phyloP scores from a whole-genome alignment of 768 basidiomycete genomes.

The Tricholomella constricta region DNA sequence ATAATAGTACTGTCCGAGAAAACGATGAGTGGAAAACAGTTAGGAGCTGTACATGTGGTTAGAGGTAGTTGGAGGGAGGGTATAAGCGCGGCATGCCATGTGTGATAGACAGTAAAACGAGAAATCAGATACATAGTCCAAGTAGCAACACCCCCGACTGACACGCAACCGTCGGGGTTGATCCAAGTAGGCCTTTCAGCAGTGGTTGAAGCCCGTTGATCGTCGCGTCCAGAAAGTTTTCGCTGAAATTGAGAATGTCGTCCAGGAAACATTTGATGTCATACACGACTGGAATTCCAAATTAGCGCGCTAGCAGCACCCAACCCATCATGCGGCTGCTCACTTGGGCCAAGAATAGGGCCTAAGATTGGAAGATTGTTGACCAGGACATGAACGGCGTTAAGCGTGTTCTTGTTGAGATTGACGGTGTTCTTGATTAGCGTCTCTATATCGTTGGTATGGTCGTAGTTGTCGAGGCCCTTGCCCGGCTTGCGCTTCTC shows the following conservation, averaged over 20 bases:
- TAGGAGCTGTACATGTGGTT: constrained; percentile 23
- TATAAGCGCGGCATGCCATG: constrained; percentile 29
- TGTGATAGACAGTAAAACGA: constrained; percentile 17
- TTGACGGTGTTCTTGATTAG: constrained; percentile 53
- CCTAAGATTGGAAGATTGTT: constrained; percentile 47
- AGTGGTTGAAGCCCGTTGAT: constrained; percentile 44
- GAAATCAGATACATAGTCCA: constrained; percentile 29
- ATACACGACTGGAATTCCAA: constrained; percentile 47
- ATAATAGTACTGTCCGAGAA: constrained; percentile 21
- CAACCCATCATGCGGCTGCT: constrained; percentile 22
- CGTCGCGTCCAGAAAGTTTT: constrained; percentile 50
- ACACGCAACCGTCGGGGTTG: constrained; percentile 29
- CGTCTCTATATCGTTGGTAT: constrained; percentile 42
- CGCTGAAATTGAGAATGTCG: constrained; percentile 45
- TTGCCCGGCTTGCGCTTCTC: constrained; percentile 42
- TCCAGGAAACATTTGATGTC: constrained; percentile 64
- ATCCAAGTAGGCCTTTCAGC: constrained; percentile 31
- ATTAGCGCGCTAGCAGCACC: constrained; percentile 3
- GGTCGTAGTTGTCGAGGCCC: constrained; percentile 55
- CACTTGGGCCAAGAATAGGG: constrained; percentile 56
- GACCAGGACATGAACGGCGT: constrained; percentile 31
- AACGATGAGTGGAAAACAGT: constrained; percentile 24
- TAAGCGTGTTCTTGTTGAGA: constrained; percentile 47
- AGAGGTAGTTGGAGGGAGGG: constrained; percentile 28
- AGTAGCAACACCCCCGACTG: constrained; percentile 26